A percentile compares a stretch with the other conserved stretches of the same genome.
Conservation (phyloP, 345 rosid genomes). For the Citrus sp. region DNA sequence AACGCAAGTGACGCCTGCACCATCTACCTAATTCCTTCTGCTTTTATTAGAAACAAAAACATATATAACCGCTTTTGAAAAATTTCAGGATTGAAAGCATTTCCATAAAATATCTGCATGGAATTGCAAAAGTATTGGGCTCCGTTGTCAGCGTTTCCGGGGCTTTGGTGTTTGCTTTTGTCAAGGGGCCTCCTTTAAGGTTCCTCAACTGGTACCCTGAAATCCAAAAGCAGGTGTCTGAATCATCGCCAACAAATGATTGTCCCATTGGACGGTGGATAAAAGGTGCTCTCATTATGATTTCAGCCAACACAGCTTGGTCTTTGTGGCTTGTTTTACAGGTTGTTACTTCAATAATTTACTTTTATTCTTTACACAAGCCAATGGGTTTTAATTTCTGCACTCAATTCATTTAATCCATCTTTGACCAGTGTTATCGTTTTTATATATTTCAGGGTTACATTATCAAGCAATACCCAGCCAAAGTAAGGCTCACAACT, state of each 20-base stretch:
- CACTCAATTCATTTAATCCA: neutral
- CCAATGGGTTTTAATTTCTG: neutral
- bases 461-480: conserved; percentile 61
- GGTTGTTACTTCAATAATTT: conserved; percentile 28
- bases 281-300: conserved; percentile 76
- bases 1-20: neutral
- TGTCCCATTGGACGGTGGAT: conserved; percentile 32
- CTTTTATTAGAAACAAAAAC: too few species aligned
- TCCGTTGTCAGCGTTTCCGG: conserved; percentile 57
- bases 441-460: conserved; percentile 27
- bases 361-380: neutral
- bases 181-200: conserved; percentile 66
- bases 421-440: neutral
- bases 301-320: conserved; percentile 69
- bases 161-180: conserved; percentile 71
- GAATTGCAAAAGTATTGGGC: conserved; percentile 71
- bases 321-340: conserved; percentile 83
- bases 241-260: conserved; percentile 5
- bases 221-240: conserved; percentile 16
- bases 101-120: conserved; percentile 30
- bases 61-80: neutral
- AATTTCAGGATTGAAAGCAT: conserved; percentile 42
- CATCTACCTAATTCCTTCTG: too few species aligned
- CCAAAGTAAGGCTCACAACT: conserved; percentile 61
- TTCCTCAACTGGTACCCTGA: conserved; percentile 26